Conservation (phyloP, 2,329 filamentous ascomycete species). For the Aspergillus ruber region DNA sequence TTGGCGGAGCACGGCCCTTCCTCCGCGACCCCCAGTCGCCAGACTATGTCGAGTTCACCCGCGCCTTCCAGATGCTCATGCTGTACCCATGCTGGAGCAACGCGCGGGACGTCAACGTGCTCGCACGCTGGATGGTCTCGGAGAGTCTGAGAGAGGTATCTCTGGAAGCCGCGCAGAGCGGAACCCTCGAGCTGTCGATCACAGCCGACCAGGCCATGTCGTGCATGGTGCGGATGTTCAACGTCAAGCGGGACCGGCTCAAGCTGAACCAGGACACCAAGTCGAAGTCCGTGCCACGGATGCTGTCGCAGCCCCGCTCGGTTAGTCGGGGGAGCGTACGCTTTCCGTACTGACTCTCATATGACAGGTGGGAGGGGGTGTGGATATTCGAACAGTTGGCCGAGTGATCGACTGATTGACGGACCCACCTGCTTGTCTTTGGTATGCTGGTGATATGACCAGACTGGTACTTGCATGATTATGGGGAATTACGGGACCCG, state of each 20-base stretch:
- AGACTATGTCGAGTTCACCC: conserved; percentile 14
- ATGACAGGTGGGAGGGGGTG: too few relatives aligned
- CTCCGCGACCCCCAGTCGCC: conserved; percentile 9
- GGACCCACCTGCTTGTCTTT: background rate
- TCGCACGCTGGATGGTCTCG: conserved; percentile 15
- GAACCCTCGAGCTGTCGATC: conserved; percentile 4
- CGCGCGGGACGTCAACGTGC: conserved; percentile 11
- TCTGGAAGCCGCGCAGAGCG: conserved; percentile 7
- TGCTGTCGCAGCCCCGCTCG: conserved; percentile 11
- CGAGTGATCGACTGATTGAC: background rate
- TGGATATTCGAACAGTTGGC: too few relatives aligned
- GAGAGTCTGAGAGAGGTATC: conserved; percentile 7
- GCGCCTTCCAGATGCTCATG: conserved; percentile 14
- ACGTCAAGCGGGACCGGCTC: conserved; percentile 14
- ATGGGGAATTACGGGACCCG: too few relatives aligned
- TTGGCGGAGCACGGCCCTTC: conserved; percentile 8
- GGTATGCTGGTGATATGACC: background rate
- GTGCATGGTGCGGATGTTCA: conserved; percentile 13
- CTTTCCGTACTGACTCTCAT: conserved; percentile 7
- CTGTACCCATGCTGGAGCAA: conserved; percentile 18
- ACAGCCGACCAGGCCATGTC: conserved; percentile 14
- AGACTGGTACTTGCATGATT: background rate
- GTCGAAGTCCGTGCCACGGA: conserved; percentile 11
- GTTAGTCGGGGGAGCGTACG: conserved; percentile 7
- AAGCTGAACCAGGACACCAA: conserved; percentile 15